Percentiles rank a stretch among this genome's conserved stretches.
These are phyloP conservation scores for Mortierella claussenii DNA, from an alignment of 192 early-diverging fungal genomes.

Conservation along the genomic window DNA sequence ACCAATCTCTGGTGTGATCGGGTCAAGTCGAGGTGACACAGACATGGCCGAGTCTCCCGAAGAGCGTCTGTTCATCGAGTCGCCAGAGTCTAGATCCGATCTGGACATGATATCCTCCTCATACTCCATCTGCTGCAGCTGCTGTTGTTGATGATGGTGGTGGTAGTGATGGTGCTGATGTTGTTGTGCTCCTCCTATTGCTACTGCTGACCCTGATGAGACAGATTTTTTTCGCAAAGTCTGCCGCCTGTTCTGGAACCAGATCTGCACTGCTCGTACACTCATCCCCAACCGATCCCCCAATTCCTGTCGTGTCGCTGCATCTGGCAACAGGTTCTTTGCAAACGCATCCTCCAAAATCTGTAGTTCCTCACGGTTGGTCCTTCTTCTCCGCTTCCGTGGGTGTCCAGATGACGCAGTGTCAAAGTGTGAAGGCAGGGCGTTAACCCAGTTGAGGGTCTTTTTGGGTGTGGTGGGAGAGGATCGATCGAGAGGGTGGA, in stretches of 20 bases:
- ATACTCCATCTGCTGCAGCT: slow-evolving; percentile 10
- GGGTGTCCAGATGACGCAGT: slow-evolving; percentile 29
- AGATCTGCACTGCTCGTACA: slow-evolving; percentile 78
- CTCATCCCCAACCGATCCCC: slow-evolving; percentile 75
- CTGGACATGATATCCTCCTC: slow-evolving; percentile 32
- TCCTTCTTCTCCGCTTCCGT: slow-evolving; percentile 49
- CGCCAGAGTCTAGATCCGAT: slow-evolving; percentile 11
- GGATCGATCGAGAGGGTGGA: slow-evolving; percentile 31
- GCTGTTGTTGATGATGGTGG: too few species aligned
- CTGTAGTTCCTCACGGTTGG: slow-evolving; percentile 72
- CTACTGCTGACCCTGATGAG: slow-evolving; percentile 2
- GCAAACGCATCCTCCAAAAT: slow-evolving; percentile 77
- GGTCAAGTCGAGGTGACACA: slow-evolving; percentile 1
- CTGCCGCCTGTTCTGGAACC: slow-evolving; percentile 88
- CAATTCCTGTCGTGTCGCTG: slow-evolving; percentile 68
- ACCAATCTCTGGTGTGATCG: neutral
- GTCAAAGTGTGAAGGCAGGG: slow-evolving; percentile 43
- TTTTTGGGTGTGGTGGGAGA: slow-evolving; percentile 25
- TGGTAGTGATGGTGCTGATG: too few species aligned
- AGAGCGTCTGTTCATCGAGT: neutral
- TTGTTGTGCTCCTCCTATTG: too few species aligned
- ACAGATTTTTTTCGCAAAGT: slow-evolving; percentile 60
- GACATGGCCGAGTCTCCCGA: slow-evolving; percentile 31
- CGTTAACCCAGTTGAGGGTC: slow-evolving; percentile 52
- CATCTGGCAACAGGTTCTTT: slow-evolving; percentile 76